Evolutionary conservation across 331 rosid genomes (phyloP), one percentile per base, ranked within the genome.

Genomic region (Pyracantha coccinea): DNA sequence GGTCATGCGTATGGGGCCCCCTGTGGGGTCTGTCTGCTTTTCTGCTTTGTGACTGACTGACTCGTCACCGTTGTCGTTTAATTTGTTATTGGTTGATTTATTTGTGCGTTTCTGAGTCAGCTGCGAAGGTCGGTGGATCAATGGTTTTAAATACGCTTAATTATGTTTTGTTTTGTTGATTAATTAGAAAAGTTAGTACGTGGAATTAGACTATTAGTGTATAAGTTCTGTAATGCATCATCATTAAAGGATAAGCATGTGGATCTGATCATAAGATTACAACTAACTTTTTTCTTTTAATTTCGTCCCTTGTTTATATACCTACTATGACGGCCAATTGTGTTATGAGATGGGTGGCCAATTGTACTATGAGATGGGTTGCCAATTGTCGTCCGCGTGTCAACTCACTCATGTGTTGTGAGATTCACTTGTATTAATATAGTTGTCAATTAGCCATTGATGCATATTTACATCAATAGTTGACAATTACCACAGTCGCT

Each of bases 241-340:
- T 58, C 66, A 33, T 72, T 72, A 75, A 83, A 86, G 75, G 76
- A 76, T 57, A 71, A 65, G 73, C 85, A 68, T 8, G 45, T 74
- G 80, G 71, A 69, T 75, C 72, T 20, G 76, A 59, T 75, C 72
- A 62, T 62, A 72, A 23, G 67, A 72, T 14, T 60, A 9, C 31
- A 33, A 72, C 41, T 6, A 2, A 72, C 14, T n/a, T 21, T 55
- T 20, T 32, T 16, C 62, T 19, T 11, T 61, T 20, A 4, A 8
- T 20, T 20, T 23, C 16, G 31, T 23, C 25, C 10, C 25, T 58
- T 63, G 68, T 25, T 27, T 13, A 3, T 7, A 7, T 38, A 19
- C 58, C 58, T 16, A 53, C 23, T 53, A 53, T 53, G 14, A 38
- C 10, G 45, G 14, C 45, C 45, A 38, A 38, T 38, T 38, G 14